Percentiles rank a stretch among this genome's conserved stretches.
Evolutionary conservation across 208 protist genomes (phyloP).

Genomic region (Leishmania turanica): DNA sequence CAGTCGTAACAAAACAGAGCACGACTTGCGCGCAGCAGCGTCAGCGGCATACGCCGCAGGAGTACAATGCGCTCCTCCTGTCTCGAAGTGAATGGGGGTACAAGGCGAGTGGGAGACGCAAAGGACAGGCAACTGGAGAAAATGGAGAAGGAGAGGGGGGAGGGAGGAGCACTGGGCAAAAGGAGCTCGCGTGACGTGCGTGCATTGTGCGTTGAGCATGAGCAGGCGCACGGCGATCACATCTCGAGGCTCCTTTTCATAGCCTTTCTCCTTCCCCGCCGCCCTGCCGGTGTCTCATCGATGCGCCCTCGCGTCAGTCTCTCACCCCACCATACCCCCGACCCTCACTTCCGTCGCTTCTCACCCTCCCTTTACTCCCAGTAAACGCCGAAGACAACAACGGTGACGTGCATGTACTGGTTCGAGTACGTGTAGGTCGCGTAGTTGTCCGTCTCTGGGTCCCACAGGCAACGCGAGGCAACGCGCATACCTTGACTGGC

Average conservation of each 20-base stretch:
- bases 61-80: neutral
- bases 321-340: neutral
- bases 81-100: neutral
- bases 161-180: neutral
- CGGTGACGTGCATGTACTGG: constrained; percentile 74
- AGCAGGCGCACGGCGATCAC: neutral
- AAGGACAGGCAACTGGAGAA: neutral
- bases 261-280: neutral
- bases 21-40: neutral
- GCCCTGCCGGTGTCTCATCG: neutral
- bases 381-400: constrained; percentile 80
- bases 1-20: neutral
- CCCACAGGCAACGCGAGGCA: constrained; percentile 89
- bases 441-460: constrained; percentile 92
- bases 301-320: neutral
- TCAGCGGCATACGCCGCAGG: neutral
- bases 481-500: constrained; percentile 88
- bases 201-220: neutral
- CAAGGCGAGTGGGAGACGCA: neutral
- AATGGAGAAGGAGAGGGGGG: neutral
- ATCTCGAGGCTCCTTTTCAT: neutral
- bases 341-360: neutral
- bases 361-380: constrained; percentile 59
- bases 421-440: constrained; percentile 79
- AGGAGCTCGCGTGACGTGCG: neutral